Percentiles rank a stretch among this genome's conserved stretches.
Evolutionary conservation across 257 asterid species (phyloP).

Genomic region (Cinchona pubescens): DNA sequence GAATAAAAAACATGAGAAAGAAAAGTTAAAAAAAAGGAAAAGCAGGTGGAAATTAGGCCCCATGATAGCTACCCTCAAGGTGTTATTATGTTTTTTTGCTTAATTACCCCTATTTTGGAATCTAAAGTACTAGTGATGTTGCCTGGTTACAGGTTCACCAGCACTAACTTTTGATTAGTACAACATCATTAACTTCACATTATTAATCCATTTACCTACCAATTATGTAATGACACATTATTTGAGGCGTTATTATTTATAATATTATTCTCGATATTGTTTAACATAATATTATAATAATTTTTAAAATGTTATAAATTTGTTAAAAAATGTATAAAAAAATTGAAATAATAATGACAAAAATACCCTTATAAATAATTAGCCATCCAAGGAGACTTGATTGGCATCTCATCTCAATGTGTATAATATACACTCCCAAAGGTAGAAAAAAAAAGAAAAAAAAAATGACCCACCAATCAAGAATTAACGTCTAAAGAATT

Average conservation of each 20-base stretch:
- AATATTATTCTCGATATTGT: too few relatives aligned
- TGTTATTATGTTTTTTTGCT: constrained; percentile 47
- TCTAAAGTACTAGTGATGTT: constrained; percentile 14
- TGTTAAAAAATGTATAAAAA: too few relatives aligned
- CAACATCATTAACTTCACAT: neutral
- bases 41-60: constrained; percentile 37
- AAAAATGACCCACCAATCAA: neutral
- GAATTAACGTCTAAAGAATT: neutral
- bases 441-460: neutral
- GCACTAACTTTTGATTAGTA: constrained; percentile 18
- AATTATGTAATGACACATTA: constrained; percentile 9
- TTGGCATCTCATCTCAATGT: constrained; percentile 9
- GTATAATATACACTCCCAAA: too few relatives aligned
- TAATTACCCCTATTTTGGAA: constrained; percentile 19
- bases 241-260: too few relatives aligned
- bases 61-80: constrained; percentile 53
- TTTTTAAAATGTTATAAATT: too few relatives aligned
- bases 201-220: neutral
- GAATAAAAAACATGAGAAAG: neutral
- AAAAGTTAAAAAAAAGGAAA: constrained; percentile 14
- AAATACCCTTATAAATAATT: too few relatives aligned
- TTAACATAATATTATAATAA: too few relatives aligned
- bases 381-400: too few relatives aligned
- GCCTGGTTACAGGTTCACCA: constrained; percentile 25
- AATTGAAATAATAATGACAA: too few relatives aligned